Evolutionary conservation across 2,329 filamentous ascomycete species (phyloP).

Genomic region (Clonostachys rosea): DNA sequence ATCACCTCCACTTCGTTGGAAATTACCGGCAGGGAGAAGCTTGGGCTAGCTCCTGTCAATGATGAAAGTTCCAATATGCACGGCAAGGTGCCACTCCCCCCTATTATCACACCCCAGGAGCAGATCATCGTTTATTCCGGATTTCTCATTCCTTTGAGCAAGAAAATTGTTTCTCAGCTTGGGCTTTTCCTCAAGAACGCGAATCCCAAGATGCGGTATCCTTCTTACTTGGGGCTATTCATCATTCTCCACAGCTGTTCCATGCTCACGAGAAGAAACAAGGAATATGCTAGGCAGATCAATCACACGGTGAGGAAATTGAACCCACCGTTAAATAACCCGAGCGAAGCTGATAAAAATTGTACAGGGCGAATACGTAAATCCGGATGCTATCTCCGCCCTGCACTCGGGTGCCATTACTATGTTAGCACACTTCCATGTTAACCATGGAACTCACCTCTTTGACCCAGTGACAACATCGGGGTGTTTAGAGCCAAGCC

Average conservation of each 20-base stretch:
- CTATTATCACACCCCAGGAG: neutral
- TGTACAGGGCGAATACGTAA: neutral
- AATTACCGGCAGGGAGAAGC: neutral
- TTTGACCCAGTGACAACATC: neutral
- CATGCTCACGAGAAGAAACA: constrained; percentile 1
- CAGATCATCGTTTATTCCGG: neutral
- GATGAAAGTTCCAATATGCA: neutral
- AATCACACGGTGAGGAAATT: neutral
- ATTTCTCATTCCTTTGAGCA: neutral
- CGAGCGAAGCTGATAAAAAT: neutral
- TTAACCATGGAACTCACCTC: neutral
- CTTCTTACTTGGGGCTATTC: constrained; percentile 5
- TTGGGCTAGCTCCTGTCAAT: neutral
- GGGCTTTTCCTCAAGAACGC: neutral
- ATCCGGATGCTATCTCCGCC: neutral
- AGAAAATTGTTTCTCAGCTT: neutral
- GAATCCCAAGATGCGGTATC: constrained; percentile 2
- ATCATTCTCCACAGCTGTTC: constrained; percentile 7
- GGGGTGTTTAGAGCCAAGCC: neutral
- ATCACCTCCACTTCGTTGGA: neutral
- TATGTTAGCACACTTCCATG: neutral
- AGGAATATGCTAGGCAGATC: neutral
- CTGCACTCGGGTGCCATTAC: neutral
- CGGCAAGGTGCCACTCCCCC: neutral
- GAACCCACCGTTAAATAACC: neutral